Base-by-base conservation (phyloP, 2,329 filamentous ascomycete genomes). In the Epichloe aotearoae region DNA sequence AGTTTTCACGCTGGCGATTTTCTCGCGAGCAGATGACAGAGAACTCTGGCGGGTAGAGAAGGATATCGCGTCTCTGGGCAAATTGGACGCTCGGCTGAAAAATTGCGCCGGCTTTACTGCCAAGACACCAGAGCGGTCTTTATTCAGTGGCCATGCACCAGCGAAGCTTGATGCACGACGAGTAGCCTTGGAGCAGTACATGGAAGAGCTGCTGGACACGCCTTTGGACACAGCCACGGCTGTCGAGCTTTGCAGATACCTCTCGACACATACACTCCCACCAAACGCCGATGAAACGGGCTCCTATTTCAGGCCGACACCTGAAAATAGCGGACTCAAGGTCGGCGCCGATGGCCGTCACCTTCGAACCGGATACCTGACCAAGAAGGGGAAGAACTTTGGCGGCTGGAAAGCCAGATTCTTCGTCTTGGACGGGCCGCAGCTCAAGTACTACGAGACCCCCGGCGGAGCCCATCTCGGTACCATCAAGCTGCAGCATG, bases 301-400 rank as follows among this genome's bases (percentile, higher is more conserved):
- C 11, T 60, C 60, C 3, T 52, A 59, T 17, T 57, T 56, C 10
- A 59, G 58, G 19, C 50, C 55, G 2, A 53, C 52, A 15, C 53
- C 57, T 4, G 64, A 65, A 46, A 56, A 52, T 4, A 64, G 55
- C 30, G 54, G 68, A 65, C 41, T 64, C 62, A 50, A 64, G 61
- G 69, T 72, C 3, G 79, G 81, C 0, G 74, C 80, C 5, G 80
- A 83, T 58, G 80, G 82, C 3, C 80, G 82, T 46, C 81, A 84
- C 8, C 75, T 82, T 53, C 88, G 88, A 62, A 90, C 83, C 62
- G 93, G 93, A 8, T 98, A 97, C 66, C 72, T 98, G 47, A 97
- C 93, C 2, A 98, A 98, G 71, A 81, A 87, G 58, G 93, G 93
- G 46, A 98, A 98, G 74, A 97, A 97, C 62, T 98, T 98, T 69